Conservation (phyloP, 2,329 filamentous ascomycete species). For the Hortaea werneckii region DNA sequence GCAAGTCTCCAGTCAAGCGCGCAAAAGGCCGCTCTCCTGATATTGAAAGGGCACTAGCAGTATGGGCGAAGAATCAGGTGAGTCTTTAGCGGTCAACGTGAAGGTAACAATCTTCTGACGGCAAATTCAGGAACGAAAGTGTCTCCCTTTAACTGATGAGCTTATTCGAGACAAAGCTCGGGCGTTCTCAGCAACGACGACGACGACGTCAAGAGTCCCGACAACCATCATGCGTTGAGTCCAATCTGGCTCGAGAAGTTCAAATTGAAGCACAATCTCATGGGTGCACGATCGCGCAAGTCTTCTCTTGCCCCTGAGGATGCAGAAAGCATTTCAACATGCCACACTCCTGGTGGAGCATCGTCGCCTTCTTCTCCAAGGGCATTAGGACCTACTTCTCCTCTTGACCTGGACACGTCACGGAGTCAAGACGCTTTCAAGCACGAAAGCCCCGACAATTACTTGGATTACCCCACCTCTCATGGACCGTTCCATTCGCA, state of each 20-base stretch:
- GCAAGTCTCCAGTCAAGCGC: constrained; percentile 68
- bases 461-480: constrained; percentile 50
- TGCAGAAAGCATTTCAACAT: constrained; percentile 52
- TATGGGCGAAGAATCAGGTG: constrained; percentile 64
- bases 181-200: constrained; percentile 58
- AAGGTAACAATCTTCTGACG: constrained; percentile 3
- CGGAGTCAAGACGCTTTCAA: constrained; percentile 62
- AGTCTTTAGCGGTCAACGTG: neutral
- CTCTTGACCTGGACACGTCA: constrained; percentile 51
- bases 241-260: constrained; percentile 86
- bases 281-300: constrained; percentile 45
- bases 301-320: constrained; percentile 53
- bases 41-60: constrained; percentile 80
- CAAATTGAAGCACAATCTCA: constrained; percentile 71
- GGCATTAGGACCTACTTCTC: constrained; percentile 56
- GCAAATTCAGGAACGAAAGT: constrained; percentile 54
- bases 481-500: constrained; percentile 59
- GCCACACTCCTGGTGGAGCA: constrained; percentile 51
- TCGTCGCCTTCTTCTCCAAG: constrained; percentile 64
- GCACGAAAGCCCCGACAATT: constrained; percentile 46
- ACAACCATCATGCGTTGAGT: constrained; percentile 63
- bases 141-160: constrained; percentile 63
- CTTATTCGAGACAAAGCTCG: constrained; percentile 75
- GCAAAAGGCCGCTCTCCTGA: constrained; percentile 78
- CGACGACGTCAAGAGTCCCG: constrained; percentile 41